A percentile compares a stretch with the other conserved stretches of the same genome.
phyloP scores from a whole-genome alignment of 441 rosid genomes.

The Erodium chrysanthum region DNA sequence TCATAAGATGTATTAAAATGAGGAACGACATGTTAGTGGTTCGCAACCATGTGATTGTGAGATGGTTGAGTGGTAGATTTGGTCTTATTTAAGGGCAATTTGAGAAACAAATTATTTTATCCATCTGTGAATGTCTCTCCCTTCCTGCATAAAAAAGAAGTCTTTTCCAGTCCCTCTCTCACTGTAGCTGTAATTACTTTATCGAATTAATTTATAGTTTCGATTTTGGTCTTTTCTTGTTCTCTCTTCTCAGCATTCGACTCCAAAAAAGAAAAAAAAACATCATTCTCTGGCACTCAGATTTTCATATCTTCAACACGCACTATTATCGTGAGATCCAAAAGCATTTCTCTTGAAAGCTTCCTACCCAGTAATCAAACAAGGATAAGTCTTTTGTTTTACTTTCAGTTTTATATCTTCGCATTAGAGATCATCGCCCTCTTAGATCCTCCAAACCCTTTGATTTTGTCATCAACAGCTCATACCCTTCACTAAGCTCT shows the following conservation, averaged over 20 bases:
- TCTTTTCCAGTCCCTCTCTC: background rate
- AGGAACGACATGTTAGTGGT: no score
- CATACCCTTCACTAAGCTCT: slow-evolving; percentile 5
- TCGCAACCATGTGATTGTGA: no score
- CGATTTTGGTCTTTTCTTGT: background rate
- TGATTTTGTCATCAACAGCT: background rate
- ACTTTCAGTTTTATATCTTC: background rate
- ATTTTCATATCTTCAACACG: background rate
- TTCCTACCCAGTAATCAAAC: background rate
- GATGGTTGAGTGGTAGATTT: no score
- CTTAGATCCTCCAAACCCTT: slow-evolving; percentile 1
- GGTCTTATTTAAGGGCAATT: no score
- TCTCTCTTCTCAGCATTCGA: background rate
- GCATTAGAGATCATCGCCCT: slow-evolving; percentile 7
- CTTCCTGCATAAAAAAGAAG: background rate
- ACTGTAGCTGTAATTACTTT: background rate
- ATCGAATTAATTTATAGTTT: background rate
- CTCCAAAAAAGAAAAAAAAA: background rate
- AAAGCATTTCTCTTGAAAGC: background rate
- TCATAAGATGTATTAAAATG: no score
- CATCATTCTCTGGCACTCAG: background rate
- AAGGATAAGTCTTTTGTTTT: background rate
- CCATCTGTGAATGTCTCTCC: no score
- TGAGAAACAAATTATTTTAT: no score
- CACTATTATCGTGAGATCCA: background rate